These are phyloP conservation scores for Russula virescens DNA, from an alignment of 768 basidiomycete genomes.

Conservation along the genomic window DNA sequence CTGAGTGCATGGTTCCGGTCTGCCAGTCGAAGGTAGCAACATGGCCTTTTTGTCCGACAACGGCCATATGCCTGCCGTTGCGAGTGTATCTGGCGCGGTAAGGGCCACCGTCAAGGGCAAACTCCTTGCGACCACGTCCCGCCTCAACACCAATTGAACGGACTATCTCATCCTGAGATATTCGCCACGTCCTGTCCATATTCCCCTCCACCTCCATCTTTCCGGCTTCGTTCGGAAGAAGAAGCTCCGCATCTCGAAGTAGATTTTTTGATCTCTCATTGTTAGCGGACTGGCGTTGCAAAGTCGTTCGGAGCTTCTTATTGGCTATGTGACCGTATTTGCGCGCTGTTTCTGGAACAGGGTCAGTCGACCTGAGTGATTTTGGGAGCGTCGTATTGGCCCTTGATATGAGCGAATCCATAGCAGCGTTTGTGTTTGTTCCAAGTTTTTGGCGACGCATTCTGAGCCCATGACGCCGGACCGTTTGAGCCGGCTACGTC, in stretches of 20 bases:
- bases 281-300: slow-evolving; percentile 56
- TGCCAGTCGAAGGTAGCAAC: slow-evolving; percentile 94
- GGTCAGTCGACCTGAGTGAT: slow-evolving; percentile 52
- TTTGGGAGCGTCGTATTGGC: slow-evolving; percentile 54
- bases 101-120: slow-evolving; percentile 79
- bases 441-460: too few species aligned
- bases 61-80: slow-evolving; percentile 88
- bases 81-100: slow-evolving; percentile 81
- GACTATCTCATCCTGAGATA: slow-evolving; percentile 74
- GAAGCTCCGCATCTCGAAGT: slow-evolving; percentile 63
- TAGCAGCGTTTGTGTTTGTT: neutral
- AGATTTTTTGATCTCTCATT: slow-evolving; percentile 57
- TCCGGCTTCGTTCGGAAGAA: slow-evolving; percentile 66
- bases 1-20: slow-evolving; percentile 76
- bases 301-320: slow-evolving; percentile 66
- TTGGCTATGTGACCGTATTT: slow-evolving; percentile 62
- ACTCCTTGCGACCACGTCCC: slow-evolving; percentile 66
- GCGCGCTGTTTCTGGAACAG: slow-evolving; percentile 42
- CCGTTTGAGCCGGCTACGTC: too few species aligned
- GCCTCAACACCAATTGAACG: slow-evolving; percentile 66
- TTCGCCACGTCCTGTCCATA: slow-evolving; percentile 87
- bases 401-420: slow-evolving; percentile 15
- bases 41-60: slow-evolving; percentile 79
- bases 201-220: slow-evolving; percentile 68
- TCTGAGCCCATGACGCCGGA: too few species aligned